These are phyloP conservation scores for Trametes pubescens DNA, from an alignment of 1,284 basidiomycete species.

Conservation along the genomic window DNA sequence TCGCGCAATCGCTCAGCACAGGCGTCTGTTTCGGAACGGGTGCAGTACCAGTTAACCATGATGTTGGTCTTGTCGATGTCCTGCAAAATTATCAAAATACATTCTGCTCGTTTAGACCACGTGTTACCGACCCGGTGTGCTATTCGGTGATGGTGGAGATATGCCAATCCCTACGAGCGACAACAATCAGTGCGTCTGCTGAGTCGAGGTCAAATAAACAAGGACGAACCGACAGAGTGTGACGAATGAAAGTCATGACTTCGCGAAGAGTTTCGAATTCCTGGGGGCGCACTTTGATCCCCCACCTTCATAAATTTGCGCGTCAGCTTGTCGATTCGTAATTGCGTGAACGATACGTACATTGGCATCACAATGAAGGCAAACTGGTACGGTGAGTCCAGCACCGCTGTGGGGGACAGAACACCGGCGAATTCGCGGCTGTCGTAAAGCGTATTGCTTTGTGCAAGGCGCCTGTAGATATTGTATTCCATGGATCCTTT, in stretches of 20 bases:
- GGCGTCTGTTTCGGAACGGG: too few species aligned
- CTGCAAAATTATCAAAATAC: background rate
- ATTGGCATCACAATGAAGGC: constrained; percentile 16
- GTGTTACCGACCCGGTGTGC: constrained; percentile 5
- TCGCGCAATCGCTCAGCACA: background rate
- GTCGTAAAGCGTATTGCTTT: background rate
- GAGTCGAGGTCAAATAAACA: background rate
- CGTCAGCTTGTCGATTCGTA: background rate
- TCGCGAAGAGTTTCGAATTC: constrained; percentile 4
- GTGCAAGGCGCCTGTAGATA: constrained; percentile 1
- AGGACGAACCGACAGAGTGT: constrained; percentile 10
- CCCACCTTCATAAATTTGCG: constrained; percentile 10
- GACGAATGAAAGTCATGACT: constrained; percentile 10
- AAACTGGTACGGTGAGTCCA: constrained; percentile 13
- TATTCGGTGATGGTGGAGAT: constrained; percentile 1
- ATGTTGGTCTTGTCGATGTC: constrained; percentile 15
- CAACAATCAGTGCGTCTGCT: background rate
- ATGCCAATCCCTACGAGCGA: constrained; percentile 1
- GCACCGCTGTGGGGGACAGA: constrained; percentile 12
- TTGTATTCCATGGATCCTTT: constrained; percentile 5
- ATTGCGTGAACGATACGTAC: background rate
- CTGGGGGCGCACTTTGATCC: background rate
- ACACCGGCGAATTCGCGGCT: constrained; percentile 1
- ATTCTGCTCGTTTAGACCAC: too few species aligned
- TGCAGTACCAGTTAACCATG: constrained; percentile 14